Evolutionary conservation across 352 stramenopile genomes (phyloP), one percentile per base, ranked within the genome.

Genomic region (Thraustochytrium aureum): DNA sequence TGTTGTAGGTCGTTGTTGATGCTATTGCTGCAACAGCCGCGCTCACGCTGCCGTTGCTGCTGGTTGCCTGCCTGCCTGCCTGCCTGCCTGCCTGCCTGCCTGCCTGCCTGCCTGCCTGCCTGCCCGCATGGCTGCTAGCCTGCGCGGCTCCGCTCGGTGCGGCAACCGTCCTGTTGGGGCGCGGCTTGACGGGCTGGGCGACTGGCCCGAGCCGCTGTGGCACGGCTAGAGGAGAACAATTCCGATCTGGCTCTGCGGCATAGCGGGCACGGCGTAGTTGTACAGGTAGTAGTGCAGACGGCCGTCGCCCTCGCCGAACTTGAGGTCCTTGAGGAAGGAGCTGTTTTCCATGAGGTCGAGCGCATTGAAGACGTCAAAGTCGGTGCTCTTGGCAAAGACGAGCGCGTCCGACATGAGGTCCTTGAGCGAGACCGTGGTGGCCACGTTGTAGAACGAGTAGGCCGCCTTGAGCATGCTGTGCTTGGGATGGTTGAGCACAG

Each of bases 371-470:
- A 97, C 93, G 87, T 97, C 93, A 62, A 88, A 85, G 67, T 87
- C 89, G 33, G 88, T 74, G 32, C 84, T 75, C 45, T 91, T 90
- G 1, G 93, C 92, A 64, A 95, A 83, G 62, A 95, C 89, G 56
- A 97, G 87, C 39, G 87, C 88, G 86, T 96, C 91, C 61, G 85
- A 85, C 89, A 96, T 95, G 39, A 97, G 87, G 38, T 92, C 87
- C 50, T 83, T 85, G 45, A 93, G 84, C 61, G 84, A 60, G 33
- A 47, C 86, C 22, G 85, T 90, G 17, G 86, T 94, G 14, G 91
- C 89, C 30, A 97, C 90, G 87, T 99, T 99, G 89, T 99, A 99
- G 83, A 98, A 99, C 67, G 92, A 96, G 87, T 99, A 99, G n/a
- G 93, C 96, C 0, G 96, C 96, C 85, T 92, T 91, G n/a, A 99